Conservation (phyloP, 495 filamentous ascomycete species). For the Penicillium ochrochloron region DNA sequence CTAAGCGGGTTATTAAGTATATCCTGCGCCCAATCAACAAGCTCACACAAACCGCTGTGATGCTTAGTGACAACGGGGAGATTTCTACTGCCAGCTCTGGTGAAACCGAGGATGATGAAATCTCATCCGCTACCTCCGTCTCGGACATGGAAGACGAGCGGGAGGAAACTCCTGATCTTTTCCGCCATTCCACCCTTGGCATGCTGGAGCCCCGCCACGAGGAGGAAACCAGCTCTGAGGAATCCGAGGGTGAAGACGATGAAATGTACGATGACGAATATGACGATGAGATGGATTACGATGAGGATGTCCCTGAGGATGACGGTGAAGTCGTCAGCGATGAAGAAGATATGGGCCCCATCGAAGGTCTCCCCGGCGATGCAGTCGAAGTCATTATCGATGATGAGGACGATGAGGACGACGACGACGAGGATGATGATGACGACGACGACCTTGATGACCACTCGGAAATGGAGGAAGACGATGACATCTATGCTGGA, state of each 20-base stretch:
- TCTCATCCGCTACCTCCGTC: slow-evolving; percentile 85
- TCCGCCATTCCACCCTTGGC: slow-evolving; percentile 92
- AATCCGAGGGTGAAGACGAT: slow-evolving; percentile 74
- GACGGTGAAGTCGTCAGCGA: slow-evolving; percentile 89
- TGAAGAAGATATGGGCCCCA: slow-evolving; percentile 81
- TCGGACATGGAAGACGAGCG: slow-evolving; percentile 86
- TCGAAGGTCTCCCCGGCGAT: slow-evolving; percentile 85
- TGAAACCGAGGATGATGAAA: slow-evolving; percentile 82
- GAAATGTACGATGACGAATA: slow-evolving; percentile 88
- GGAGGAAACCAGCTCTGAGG: slow-evolving; percentile 68
- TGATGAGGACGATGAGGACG: slow-evolving; percentile 67
- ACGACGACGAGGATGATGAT: slow-evolving; percentile 72
- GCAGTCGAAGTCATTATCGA: slow-evolving; percentile 85
- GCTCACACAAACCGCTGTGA: slow-evolving; percentile 83
- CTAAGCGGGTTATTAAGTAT: slow-evolving; percentile 93
- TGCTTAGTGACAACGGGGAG: slow-evolving; percentile 78
- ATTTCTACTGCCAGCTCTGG: slow-evolving; percentile 61
- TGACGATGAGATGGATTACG: slow-evolving; percentile 88
- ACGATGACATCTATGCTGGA: slow-evolving; percentile 55
- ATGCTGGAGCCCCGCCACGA: slow-evolving; percentile 88
- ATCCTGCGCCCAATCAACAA: slow-evolving; percentile 87
- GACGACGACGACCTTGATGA: slow-evolving; percentile 53
- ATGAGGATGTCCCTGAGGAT: slow-evolving; percentile 72
- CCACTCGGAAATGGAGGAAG: slow-evolving; percentile 56
- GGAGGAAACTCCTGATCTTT: slow-evolving; percentile 96